Base-by-base conservation (phyloP, 768 basidiomycete genomes). In the Amanita molliuscula region DNA sequence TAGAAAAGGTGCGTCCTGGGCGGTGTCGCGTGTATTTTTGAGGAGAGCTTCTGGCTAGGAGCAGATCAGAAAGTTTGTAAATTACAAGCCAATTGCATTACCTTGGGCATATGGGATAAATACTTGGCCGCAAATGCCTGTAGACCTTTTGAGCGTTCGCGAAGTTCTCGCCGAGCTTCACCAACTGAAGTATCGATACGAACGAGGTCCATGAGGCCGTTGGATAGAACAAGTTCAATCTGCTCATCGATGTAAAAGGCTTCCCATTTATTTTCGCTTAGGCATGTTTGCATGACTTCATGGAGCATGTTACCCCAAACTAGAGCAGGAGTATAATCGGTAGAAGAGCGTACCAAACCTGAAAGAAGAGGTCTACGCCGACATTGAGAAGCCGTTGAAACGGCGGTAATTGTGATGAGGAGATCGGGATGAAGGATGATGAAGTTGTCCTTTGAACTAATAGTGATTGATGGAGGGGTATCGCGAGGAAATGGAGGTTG, bases 231-330 rank as follows among this genome's bases (percentile, higher is more conserved):
- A 37, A 76, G 68, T 36, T 79, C 78, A 45, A 84, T 81, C 54
- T 74, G 67, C 20, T 68, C 65, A 15, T 84, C 74, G 3, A 92
- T 67, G 67, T 77, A 86, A 15, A 59, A 57, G 35, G 78, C 70
- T 35, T 81, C 81, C 86, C 87, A 91, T n/a, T 65, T 65, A 5
- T 70, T 67, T 38, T 76, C 72, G 21, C 61, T 63, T 46, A 98
- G 68, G 56, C 89, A 92, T 0, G 73, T 68, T 61, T 98, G 93
- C 70, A 96, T 79, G 29, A 97, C 82, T 55, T 91, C 84, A 58
- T 99, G 96, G 4, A 96, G 75, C 65, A 98, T 81, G 57, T 85
- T 96, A 33, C 96, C 96, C 81, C 92, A 97, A 0, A 95, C 72
- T 8, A 89, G 71, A 4, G 83, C 72, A 1, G 86, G 82, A 0